A percentile compares a stretch with the other conserved stretches of the same genome.
These are phyloP conservation scores for Dictyostelium discoideum DNA, from an alignment of 78 protist genomes.

Conservation along the genomic window DNA sequence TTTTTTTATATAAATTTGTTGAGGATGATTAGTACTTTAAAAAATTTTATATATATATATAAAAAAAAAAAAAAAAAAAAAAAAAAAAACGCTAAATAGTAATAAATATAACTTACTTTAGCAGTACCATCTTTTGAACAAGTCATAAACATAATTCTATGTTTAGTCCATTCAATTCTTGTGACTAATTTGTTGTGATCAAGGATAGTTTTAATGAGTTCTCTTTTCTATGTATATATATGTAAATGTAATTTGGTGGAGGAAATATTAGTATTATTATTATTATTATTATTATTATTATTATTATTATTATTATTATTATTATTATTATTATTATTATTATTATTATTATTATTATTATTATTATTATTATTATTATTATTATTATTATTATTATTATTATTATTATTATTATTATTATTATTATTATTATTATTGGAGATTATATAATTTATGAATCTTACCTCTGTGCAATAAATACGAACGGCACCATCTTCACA, in stretches of 20 bases:
- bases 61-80: no score
- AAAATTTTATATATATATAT: no score
- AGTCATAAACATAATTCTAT: constrained; percentile 82
- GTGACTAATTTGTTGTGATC: constrained; percentile 53
- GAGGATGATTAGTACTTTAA: background rate
- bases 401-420: no score
- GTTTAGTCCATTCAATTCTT: constrained; percentile 73
- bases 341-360: no score
- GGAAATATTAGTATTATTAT: background rate
- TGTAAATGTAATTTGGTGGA: no score
- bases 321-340: no score
- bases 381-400: no score
- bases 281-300: no score
- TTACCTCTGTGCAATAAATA: constrained; percentile 67
- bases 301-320: no score
- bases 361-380: no score
- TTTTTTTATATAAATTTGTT: background rate
- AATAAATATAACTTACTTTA: background rate
- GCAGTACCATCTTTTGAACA: constrained; percentile 90
- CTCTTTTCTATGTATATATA: constrained; percentile 33
- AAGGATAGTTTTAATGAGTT: constrained; percentile 11
- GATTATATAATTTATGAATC: background rate
- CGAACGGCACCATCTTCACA: constrained; percentile 85
- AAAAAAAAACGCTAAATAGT: no score
- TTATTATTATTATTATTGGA: background rate